phyloP scores from a whole-genome alignment of 768 basidiomycete genomes.

The Tephrocybe sp. region DNA sequence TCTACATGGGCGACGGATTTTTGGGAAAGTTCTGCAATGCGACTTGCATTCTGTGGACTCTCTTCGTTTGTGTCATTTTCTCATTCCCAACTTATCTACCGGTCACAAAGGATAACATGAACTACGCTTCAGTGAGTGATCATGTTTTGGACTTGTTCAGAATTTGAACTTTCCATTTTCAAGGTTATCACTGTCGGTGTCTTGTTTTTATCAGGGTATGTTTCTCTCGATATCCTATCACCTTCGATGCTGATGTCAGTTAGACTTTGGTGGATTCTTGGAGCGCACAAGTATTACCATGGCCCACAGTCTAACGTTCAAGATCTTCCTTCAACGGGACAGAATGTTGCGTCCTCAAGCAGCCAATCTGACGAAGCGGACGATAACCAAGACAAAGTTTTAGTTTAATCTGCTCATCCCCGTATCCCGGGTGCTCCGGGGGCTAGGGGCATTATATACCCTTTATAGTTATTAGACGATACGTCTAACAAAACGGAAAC shows the following conservation, averaged over 20 bases:
- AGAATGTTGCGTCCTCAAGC: background rate
- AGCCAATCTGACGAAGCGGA: no score
- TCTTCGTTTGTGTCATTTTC: slow-evolving; percentile 70
- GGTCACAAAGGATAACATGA: slow-evolving; percentile 72
- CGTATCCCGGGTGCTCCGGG: no score
- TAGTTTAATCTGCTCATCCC: no score
- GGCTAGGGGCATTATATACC: no score
- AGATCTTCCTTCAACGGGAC: slow-evolving; percentile 14
- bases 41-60: slow-evolving; percentile 66
- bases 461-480: no score
- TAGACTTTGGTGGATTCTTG: slow-evolving; percentile 51
- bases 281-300: slow-evolving; percentile 53
- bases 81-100: slow-evolving; percentile 68
- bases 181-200: slow-evolving; percentile 54
- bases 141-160: background rate
- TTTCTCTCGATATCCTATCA: background rate
- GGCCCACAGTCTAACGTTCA: slow-evolving; percentile 57
- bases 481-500: no score
- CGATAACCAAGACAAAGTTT: no score
- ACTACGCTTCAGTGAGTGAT: slow-evolving; percentile 67
- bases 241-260: background rate
- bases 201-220: slow-evolving; percentile 50
- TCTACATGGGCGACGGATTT: slow-evolving; percentile 74
- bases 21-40: slow-evolving; percentile 61
- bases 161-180: background rate